Percentiles rank a stretch among this genome's conserved stretches.
Conservation (phyloP, 139 green algal species). For the Coelastrella sp. region DNA sequence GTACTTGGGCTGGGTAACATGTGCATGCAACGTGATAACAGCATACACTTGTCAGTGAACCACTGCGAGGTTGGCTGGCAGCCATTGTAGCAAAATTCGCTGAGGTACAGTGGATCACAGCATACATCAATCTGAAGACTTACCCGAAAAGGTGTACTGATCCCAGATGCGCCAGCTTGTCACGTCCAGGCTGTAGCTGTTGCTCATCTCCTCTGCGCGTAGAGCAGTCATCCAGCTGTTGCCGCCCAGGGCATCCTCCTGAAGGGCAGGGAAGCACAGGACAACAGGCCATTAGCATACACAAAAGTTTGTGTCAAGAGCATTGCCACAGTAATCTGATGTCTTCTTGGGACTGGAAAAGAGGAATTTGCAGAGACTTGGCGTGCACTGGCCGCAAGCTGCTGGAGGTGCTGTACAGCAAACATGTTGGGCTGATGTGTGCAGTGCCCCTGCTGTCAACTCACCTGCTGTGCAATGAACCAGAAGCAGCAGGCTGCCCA, state of each 20-base stretch:
- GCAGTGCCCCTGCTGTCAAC: background rate
- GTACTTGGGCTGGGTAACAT: too few relatives aligned
- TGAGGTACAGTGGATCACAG: background rate
- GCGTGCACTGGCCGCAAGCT: background rate
- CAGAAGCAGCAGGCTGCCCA: constrained; percentile 37
- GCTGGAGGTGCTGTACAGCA: background rate
- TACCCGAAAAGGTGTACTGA: constrained; percentile 32
- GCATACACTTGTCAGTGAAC: too few relatives aligned
- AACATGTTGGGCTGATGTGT: background rate
- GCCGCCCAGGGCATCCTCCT: constrained; percentile 10
- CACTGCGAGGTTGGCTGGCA: background rate
- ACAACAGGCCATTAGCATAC: background rate
- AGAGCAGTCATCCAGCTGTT: background rate
- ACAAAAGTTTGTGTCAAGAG: too few relatives aligned
- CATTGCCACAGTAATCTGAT: too few relatives aligned
- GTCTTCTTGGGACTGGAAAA: too few relatives aligned
- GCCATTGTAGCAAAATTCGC: too few relatives aligned
- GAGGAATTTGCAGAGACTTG: too few relatives aligned
- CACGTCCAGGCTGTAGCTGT: background rate
- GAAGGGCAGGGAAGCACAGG: background rate
- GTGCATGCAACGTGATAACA: too few relatives aligned
- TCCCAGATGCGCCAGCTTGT: constrained; percentile 2
- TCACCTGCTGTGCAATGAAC: constrained; percentile 32
- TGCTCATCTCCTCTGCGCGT: background rate
- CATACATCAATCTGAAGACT: background rate